These are phyloP conservation scores for Angomonas deanei DNA, from an alignment of 208 protist species.

Conservation along the genomic window DNA sequence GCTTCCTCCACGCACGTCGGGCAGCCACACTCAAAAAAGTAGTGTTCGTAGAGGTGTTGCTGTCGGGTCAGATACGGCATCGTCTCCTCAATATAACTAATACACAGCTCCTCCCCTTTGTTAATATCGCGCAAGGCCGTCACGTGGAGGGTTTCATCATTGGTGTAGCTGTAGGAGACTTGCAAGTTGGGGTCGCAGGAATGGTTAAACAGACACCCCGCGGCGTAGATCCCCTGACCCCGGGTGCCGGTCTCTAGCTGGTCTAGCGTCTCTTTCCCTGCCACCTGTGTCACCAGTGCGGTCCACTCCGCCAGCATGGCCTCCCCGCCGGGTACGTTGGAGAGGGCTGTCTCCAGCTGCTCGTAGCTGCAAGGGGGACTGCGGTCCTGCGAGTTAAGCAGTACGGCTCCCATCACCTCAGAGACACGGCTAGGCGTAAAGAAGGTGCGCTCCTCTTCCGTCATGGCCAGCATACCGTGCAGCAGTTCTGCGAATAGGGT, in stretches of 20 bases:
- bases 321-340: constrained; percentile 12
- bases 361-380: constrained; percentile 50
- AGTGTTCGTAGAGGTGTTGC: constrained; percentile 65
- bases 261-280: constrained; percentile 5
- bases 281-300: neutral
- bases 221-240: constrained; percentile 61
- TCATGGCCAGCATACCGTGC: constrained; percentile 25
- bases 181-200: constrained; percentile 69
- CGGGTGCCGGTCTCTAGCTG: constrained; percentile 25
- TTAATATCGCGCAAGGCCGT: constrained; percentile 51
- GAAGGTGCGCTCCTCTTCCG: constrained; percentile 23
- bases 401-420: constrained; percentile 55
- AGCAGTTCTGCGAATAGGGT: constrained; percentile 20
- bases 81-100: constrained; percentile 69
- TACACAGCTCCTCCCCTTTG: constrained; percentile 57
- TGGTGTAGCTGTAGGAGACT: constrained; percentile 35
- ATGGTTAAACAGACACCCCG: constrained; percentile 77
- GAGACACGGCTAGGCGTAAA: constrained; percentile 31
- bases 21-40: constrained; percentile 66
- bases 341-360: constrained; percentile 23
- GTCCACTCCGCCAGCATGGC: constrained; percentile 21
- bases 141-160: constrained; percentile 64
- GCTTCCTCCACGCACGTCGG: constrained; percentile 19
- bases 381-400: constrained; percentile 81
- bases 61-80: constrained; percentile 34